Evolutionary conservation across 75 land plant genomes (phyloP), one percentile per base, ranked within the genome.

Genomic region (Azolla pinnata): DNA sequence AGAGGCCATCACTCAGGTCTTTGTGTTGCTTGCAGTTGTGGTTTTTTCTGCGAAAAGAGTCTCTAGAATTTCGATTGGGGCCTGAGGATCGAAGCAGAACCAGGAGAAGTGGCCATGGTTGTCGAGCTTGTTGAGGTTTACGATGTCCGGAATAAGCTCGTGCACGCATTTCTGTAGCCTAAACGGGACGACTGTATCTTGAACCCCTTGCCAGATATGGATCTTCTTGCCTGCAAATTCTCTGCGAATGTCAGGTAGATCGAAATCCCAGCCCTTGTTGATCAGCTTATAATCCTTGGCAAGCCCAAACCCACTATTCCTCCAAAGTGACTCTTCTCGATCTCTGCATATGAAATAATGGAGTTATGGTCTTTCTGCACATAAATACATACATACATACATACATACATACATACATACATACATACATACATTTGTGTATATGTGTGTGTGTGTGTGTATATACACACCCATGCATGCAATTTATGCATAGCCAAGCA

Each of bases 131-230:
- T 72, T 69, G 23, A 65, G 62, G 2, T 59, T 35, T 23, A 72
- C 74, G 31, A 64, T 24, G 20, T 72, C 67, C 0, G 74, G 69
- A 3, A 52, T 52, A 29, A 29, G 29, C 24, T 14, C 21, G 44
- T 65, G 49, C 33, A 72, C 56, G 51, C 70, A 59, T 23, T 42
- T 29, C 44, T 72, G 74, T 44, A 72, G 47, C 14, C 28, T 48
- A 30, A 48, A 5, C 19, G 69, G 56, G 20, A 72, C 68, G 26
- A 56, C 33, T 33, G 44, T 33, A 51, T 66, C 64, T 23, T 51
- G 57, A n/a, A 19, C 60, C 2, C 75, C 75, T n/a, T 72, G 75
- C 63, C 69, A 72, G 2, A 72, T 66, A 42, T 72, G 74, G 29
- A 65, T 66, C 24, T 52, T 52, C 44, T 52, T 57, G 17, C 69